phyloP scores from a whole-genome alignment of 306 rosid genomes.

The Cucurbita maxima region DNA sequence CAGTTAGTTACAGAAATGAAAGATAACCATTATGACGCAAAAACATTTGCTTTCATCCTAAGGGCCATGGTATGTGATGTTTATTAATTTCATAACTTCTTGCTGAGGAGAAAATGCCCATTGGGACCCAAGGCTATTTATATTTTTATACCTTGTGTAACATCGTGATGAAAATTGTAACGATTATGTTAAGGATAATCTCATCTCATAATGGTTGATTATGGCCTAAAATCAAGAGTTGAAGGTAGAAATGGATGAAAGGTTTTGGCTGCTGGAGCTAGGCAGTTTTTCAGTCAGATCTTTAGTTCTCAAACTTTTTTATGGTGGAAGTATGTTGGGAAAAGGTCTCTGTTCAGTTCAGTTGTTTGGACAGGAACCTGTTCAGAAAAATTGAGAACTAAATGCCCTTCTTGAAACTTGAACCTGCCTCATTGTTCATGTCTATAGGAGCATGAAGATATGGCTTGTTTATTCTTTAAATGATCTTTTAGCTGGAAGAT shows the following conservation, averaged over 20 bases:
- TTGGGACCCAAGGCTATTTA: neutral
- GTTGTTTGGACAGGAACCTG: neutral
- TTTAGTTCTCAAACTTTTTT: neutral
- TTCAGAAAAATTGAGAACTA: neutral
- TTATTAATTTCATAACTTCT: neutral
- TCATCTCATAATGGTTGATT: neutral
- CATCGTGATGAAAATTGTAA: neutral
- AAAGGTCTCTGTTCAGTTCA: neutral
- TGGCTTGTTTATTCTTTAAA: neutral
- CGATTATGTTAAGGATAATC: neutral
- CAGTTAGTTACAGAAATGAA: slow-evolving; percentile 78
- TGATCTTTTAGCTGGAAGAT: neutral
- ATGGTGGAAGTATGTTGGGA: neutral
- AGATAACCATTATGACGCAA: slow-evolving; percentile 64
- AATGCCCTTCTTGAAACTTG: neutral
- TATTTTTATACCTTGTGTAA: neutral
- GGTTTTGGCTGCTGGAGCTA: neutral
- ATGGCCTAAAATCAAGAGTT: neutral
- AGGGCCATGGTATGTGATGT: slow-evolving; percentile 66
- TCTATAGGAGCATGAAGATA: neutral
- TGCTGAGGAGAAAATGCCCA: neutral
- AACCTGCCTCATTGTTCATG: neutral
- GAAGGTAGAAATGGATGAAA: neutral
- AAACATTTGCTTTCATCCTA: slow-evolving; percentile 63
- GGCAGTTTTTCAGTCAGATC: neutral